Conservation (phyloP, 2,329 filamentous ascomycete genomes). For the Pseudogymnoascus sp. region DNA sequence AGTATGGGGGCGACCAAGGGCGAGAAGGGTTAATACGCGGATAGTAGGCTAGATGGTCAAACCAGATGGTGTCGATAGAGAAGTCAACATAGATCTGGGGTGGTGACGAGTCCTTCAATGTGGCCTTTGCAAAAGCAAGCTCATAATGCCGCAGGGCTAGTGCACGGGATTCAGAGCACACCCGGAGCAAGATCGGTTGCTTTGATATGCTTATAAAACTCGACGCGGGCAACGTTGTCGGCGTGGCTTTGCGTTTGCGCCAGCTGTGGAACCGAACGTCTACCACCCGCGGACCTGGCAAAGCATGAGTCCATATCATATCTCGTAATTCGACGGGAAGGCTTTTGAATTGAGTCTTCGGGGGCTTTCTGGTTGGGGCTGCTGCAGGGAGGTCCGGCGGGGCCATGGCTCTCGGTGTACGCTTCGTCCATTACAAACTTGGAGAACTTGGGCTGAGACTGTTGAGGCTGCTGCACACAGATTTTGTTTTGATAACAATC, state of each 20-base stretch:
- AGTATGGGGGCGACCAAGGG: neutral
- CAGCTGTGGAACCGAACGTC: neutral
- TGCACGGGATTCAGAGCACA: neutral
- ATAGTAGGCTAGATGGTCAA: neutral
- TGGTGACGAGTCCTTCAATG: neutral
- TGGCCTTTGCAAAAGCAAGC: neutral
- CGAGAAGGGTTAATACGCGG: too few relatives aligned
- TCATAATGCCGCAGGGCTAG: neutral
- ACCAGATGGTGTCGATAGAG: neutral
- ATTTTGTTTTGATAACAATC: too few relatives aligned
- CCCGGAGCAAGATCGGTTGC: neutral
- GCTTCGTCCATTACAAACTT: neutral
- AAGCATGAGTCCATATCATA: conserved; percentile 36
- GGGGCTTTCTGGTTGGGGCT: too few relatives aligned
- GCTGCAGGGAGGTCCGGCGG: neutral
- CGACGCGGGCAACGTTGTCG: too few relatives aligned
- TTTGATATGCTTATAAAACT: too few relatives aligned
- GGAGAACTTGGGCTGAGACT: neutral
- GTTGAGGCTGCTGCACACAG: neutral
- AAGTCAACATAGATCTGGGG: neutral
- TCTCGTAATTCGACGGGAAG: conserved; percentile 17
- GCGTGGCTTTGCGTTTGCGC: too few relatives aligned
- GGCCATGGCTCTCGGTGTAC: neutral
- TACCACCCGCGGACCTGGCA: conserved; percentile 37
- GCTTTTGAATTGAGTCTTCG: neutral